Percentiles rank a stretch among this genome's conserved stretches.
Evolutionary conservation across 164 flowering plant species (phyloP).

Genomic region (Malania oleifera): DNA sequence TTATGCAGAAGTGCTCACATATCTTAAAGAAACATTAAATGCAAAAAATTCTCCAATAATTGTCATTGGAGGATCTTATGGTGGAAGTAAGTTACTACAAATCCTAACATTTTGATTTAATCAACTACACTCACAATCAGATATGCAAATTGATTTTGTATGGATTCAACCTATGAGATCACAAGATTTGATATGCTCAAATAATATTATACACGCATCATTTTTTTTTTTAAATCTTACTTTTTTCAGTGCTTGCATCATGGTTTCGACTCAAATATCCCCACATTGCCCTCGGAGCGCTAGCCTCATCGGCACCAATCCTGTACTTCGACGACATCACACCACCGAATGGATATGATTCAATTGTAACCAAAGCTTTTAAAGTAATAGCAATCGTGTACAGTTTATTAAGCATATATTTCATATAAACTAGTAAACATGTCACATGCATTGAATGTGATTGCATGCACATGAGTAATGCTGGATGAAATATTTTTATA

Average conservation of each 20-base stretch:
- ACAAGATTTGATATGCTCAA: neutral
- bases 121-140: neutral
- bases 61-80: constrained; percentile 69
- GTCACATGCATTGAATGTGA: too few relatives aligned
- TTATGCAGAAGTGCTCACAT: constrained; percentile 47
- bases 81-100: constrained; percentile 82
- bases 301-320: constrained; percentile 74
- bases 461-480: too few relatives aligned
- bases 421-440: too few relatives aligned
- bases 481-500: too few relatives aligned
- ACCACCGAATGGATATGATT: constrained; percentile 36
- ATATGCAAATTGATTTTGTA: too few relatives aligned
- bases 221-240: neutral
- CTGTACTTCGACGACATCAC: constrained; percentile 53
- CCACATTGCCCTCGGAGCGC: constrained; percentile 52
- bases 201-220: too few relatives aligned
- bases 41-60: constrained; percentile 54
- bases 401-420: too few relatives aligned
- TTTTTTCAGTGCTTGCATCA: constrained; percentile 55
- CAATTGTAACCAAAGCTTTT: constrained; percentile 40
- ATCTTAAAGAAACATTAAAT: constrained; percentile 35
- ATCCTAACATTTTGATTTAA: too few relatives aligned
- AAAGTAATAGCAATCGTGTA: constrained; percentile 21
- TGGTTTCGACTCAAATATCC: constrained; percentile 75
- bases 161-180: neutral